Evolutionary conservation across 1,139 yeast genomes (phyloP), one percentile per base, ranked within the genome.

Genomic region (Hansenula lynferdii): DNA sequence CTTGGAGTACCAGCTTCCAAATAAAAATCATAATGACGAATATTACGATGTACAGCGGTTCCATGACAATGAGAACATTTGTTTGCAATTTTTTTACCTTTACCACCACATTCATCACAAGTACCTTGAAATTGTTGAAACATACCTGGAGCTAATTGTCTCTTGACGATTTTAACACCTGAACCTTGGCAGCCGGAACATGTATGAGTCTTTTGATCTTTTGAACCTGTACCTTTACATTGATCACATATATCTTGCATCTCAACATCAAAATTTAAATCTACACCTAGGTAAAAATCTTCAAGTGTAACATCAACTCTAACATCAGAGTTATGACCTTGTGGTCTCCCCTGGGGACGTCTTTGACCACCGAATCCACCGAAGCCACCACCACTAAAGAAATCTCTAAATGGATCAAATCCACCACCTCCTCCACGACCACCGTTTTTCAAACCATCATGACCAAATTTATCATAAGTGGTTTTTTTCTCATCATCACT

Each of bases 61-160:
- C 98, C 98, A 8, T 68, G 62, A 62, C 98, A 92, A 22, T 58
- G 62, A 18, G 66, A 58, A 67, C 98, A 92, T 32, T 73, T 71
- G 47, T 80, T 67, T 36, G 72, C 66, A 35, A 87, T 80, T 11
- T 70, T 64, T 40, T 75, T 67, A 10, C 98, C 98, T 38, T 69
- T 66, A 27, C 98, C 98, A 15, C 69, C 65, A 68, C 98, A 92
- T 40, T 65, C 66, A 42, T 84, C 89, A 70, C 98, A 92, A 12
- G 71, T 71, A 37, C 80, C 74, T 56, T 85, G 90, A 50, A 89
- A 72, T 46, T 84, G 86, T 60, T 90, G 97, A 44, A 85, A 67
- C 87, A 92, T 85, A 8, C 92, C 92, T 9, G 95, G 95, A 0
- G 87, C 97, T 47, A 92, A 62, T 59, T 89, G 95, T 46, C 84